Conservation (phyloP, 2,329 filamentous ascomycete species). For the Plenodomus biglobosus region DNA sequence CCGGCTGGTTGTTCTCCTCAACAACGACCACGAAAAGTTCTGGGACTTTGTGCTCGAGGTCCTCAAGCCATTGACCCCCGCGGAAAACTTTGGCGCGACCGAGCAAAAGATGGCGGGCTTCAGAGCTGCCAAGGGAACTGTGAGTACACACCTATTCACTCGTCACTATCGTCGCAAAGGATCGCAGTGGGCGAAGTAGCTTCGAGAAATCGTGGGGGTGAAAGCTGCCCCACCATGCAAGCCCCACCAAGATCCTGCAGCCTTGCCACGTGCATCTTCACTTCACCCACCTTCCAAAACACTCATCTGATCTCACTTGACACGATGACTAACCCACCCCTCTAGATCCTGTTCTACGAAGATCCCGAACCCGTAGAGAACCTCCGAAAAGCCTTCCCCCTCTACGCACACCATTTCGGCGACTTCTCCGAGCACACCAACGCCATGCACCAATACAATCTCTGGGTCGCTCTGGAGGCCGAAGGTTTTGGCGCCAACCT, state of each 20-base stretch:
- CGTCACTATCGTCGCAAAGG: background rate
- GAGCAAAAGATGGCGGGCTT: constrained; percentile 59
- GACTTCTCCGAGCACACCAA: constrained; percentile 73
- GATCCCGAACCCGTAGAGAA: constrained; percentile 67
- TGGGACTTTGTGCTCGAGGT: constrained; percentile 73
- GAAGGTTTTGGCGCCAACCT: constrained; percentile 86
- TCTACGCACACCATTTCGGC: constrained; percentile 79
- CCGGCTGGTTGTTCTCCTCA: constrained; percentile 75
- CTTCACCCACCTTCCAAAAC: background rate
- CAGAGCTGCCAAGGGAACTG: constrained; percentile 73
- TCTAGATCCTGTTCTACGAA: constrained; percentile 79
- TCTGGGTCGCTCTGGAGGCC: constrained; percentile 80
- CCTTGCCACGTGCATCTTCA: background rate
- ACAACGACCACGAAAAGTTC: constrained; percentile 80
- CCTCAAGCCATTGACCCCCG: constrained; percentile 69
- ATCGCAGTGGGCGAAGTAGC: background rate
- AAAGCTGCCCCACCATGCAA: constrained; percentile 5
- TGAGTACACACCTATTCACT: constrained; percentile 47
- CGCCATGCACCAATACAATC: constrained; percentile 78
- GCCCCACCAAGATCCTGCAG: constrained; percentile 11
- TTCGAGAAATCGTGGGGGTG: background rate
- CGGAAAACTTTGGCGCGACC: constrained; percentile 62
- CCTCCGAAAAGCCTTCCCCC: constrained; percentile 68
- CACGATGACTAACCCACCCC: constrained; percentile 9
- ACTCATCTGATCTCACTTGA: background rate